Conservation (phyloP, 2,329 filamentous ascomycete species). For the Phialocephala subalpina region DNA sequence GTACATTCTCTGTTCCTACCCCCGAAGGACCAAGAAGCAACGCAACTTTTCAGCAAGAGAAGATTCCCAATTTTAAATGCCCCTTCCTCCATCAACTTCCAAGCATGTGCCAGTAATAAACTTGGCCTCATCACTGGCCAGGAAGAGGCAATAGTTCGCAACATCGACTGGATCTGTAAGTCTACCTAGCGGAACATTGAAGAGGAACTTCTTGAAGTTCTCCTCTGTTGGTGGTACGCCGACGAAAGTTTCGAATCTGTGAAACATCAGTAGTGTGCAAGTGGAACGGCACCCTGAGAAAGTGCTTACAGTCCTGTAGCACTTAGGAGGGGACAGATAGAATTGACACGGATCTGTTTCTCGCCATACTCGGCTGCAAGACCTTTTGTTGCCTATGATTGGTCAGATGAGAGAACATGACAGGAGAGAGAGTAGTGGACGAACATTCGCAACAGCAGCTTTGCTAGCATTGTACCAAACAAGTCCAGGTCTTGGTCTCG, state of each 20-base stretch:
- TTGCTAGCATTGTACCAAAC: slow-evolving; percentile 78
- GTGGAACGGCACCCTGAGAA: background rate
- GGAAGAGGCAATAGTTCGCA: slow-evolving; percentile 73
- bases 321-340: slow-evolving; percentile 73
- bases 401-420: background rate
- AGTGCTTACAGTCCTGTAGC: slow-evolving; percentile 63
- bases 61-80: slow-evolving; percentile 34
- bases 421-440: slow-evolving; percentile 37
- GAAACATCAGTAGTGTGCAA: background rate
- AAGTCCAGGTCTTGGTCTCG: slow-evolving; percentile 66
- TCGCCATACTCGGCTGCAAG: slow-evolving; percentile 78
- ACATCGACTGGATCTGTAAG: slow-evolving; percentile 69
- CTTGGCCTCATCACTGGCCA: slow-evolving; percentile 74
- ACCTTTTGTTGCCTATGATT: slow-evolving; percentile 63
- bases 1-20: no score
- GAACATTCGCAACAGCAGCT: slow-evolving; percentile 67
- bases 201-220: slow-evolving; percentile 62
- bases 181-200: slow-evolving; percentile 62
- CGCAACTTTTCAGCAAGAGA: background rate
- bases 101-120: slow-evolving; percentile 79
- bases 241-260: slow-evolving; percentile 54
- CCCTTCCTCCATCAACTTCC: slow-evolving; percentile 66
- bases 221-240: slow-evolving; percentile 70
- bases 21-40: no score
- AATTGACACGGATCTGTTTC: slow-evolving; percentile 76